phyloP scores from a whole-genome alignment of 345 rosid genomes.

The Arabidopsis arenosa region DNA sequence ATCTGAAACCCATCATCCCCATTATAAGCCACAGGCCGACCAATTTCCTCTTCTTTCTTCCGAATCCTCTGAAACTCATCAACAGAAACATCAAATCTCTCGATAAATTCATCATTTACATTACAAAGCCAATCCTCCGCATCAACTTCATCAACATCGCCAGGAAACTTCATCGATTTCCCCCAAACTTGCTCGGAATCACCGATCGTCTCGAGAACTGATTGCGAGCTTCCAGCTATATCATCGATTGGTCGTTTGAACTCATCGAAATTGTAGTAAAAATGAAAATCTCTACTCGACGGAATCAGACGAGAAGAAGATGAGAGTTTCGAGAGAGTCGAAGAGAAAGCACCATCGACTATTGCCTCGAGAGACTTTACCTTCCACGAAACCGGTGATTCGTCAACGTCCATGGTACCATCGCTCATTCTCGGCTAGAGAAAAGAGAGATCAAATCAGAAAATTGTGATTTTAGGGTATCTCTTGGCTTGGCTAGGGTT shows the following conservation, averaged over 20 bases:
- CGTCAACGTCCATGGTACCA: conserved; percentile 44
- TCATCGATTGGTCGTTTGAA: conserved; percentile 64
- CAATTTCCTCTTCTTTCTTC: conserved; percentile 59
- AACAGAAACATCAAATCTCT: conserved; percentile 64
- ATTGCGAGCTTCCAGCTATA: conserved; percentile 55
- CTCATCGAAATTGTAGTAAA: conserved; percentile 76
- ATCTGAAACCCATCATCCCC: conserved; percentile 66
- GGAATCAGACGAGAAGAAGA: conserved; percentile 69
- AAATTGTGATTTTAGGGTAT: conserved; percentile 7
- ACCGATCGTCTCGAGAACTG: conserved; percentile 64
- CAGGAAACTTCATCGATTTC: conserved; percentile 51
- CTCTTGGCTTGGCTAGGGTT: conserved; percentile 36
- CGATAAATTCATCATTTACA: conserved; percentile 70
- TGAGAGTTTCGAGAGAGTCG: conserved; percentile 63
- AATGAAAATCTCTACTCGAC: conserved; percentile 75
- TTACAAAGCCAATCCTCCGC: conserved; percentile 76
- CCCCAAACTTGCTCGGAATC: conserved; percentile 48
- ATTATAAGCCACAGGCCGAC: conserved; percentile 34
- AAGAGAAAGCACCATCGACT: conserved; percentile 49
- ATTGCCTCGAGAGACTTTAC: conserved; percentile 50
- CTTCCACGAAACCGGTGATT: conserved; percentile 34
- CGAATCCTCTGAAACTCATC: conserved; percentile 58
- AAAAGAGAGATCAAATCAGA: conserved; percentile 22
- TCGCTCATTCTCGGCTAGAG: conserved; percentile 35
- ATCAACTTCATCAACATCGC: conserved; percentile 55